Evolutionary conservation across 441 rosid genomes (phyloP).

Genomic region (Metrosideros polymorpha): DNA sequence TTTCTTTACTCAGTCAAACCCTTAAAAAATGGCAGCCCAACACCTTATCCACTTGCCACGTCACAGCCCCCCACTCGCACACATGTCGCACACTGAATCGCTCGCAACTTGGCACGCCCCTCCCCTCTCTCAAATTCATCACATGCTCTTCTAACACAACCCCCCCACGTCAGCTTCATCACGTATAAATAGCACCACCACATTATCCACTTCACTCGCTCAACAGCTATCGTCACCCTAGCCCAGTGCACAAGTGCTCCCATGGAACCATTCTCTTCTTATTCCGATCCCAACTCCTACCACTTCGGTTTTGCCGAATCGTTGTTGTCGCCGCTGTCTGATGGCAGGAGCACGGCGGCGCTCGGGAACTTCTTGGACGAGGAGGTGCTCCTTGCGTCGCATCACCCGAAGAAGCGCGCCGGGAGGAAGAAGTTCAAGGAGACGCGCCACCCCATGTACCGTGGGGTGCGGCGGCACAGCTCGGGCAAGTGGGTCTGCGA

Average conservation of each 20-base stretch:
- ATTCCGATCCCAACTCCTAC: not conserved
- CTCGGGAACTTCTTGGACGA: constrained; percentile 26
- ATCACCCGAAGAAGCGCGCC: constrained; percentile 68
- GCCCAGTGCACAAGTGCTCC: not conserved
- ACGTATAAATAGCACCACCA: not conserved
- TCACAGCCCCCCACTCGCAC: not conserved
- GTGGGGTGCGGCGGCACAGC: constrained; percentile 61
- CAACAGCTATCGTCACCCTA: not conserved
- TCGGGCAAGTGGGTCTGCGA: constrained; percentile 91
- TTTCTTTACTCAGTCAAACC: not conserved
- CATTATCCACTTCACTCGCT: not conserved
- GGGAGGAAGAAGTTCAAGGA: constrained; percentile 80
- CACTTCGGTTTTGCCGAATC: not conserved
- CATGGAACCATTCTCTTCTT: not conserved
- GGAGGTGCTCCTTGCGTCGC: constrained; percentile 50
- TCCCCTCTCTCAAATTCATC: not conserved
- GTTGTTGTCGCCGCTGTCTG: constrained; percentile 27
- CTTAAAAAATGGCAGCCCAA: not conserved
- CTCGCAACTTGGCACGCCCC: not conserved
- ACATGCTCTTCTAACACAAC: not conserved
- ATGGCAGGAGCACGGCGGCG: constrained; percentile 1
- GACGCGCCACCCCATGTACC: constrained; percentile 80
- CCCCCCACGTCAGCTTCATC: too few relatives aligned
- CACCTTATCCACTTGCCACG: not conserved
- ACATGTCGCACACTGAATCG: not conserved